Conservation (phyloP, 371 early-diverging fungal genomes). For the Mucor saturninus region DNA sequence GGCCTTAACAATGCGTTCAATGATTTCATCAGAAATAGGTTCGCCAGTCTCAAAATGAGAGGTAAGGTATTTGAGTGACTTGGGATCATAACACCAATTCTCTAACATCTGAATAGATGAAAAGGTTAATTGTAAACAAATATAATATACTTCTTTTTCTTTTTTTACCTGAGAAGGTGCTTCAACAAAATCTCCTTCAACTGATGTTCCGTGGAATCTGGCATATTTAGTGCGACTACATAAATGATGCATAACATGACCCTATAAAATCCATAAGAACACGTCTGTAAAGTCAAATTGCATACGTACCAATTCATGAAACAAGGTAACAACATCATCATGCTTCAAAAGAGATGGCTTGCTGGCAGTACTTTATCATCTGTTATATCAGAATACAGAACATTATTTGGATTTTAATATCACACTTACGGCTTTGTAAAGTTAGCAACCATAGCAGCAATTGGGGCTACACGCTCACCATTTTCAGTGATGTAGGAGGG, state of each 20-base stretch:
- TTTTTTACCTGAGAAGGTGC: slow-evolving; percentile 76
- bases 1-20: slow-evolving; percentile 69
- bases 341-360: slow-evolving; percentile 85
- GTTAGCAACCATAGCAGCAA: slow-evolving; percentile 85
- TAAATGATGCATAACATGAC: slow-evolving; percentile 84
- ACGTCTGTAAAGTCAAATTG: background rate
- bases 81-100: slow-evolving; percentile 84
- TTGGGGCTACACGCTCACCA: slow-evolving; percentile 64
- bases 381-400: background rate
- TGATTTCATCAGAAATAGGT: slow-evolving; percentile 74
- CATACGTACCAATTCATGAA: slow-evolving; percentile 71
- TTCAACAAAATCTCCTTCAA: slow-evolving; percentile 92
- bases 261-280: slow-evolving; percentile 45
- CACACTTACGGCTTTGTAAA: slow-evolving; percentile 72
- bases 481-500: slow-evolving; percentile 59
- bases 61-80: slow-evolving; percentile 70
- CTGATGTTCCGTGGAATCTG: slow-evolving; percentile 78
- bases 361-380: slow-evolving; percentile 53
- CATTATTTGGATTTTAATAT: too few species aligned
- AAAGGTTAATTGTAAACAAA: background rate
- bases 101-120: slow-evolving; percentile 44
- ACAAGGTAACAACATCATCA: slow-evolving; percentile 77
- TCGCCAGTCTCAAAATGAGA: slow-evolving; percentile 75
- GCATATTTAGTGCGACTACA: slow-evolving; percentile 74
- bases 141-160: background rate